Percentiles rank a stretch among this genome's conserved stretches.
phyloP scores from a whole-genome alignment of 768 basidiomycete genomes.

The Kwoniella sp. region DNA sequence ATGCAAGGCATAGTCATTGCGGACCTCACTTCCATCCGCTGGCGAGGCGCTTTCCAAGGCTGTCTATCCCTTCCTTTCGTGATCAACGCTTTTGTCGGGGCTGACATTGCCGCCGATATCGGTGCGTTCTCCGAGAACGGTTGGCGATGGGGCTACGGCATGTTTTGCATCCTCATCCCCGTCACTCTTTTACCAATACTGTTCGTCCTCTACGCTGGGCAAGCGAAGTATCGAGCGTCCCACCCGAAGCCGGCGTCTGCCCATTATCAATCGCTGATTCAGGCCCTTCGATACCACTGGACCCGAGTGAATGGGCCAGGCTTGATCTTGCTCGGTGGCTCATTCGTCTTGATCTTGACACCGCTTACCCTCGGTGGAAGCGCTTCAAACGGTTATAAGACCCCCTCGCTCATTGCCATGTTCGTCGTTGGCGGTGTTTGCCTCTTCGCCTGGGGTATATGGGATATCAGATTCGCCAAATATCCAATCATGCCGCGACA shows the following conservation, averaged over 20 bases:
- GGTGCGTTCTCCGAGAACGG: constrained; percentile 10
- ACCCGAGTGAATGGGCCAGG: neutral
- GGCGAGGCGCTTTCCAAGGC: constrained; percentile 36
- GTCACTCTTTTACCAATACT: constrained; percentile 21
- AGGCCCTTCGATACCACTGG: neutral
- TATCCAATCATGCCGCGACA: constrained; percentile 35
- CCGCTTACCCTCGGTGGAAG: neutral
- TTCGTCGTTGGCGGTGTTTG: constrained; percentile 59
- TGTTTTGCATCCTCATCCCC: constrained; percentile 38
- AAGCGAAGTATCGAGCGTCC: neutral
- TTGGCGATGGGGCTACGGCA: constrained; percentile 44
- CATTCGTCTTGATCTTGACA: neutral
- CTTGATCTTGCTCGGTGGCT: neutral
- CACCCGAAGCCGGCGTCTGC: too few relatives aligned
- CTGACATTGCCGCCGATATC: constrained; percentile 19
- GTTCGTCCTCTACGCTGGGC: neutral
- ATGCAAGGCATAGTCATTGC: constrained; percentile 35
- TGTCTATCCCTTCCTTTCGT: constrained; percentile 34
- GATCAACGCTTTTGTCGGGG: constrained; percentile 27
- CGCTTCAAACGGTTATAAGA: constrained; percentile 19
- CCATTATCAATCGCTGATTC: neutral
- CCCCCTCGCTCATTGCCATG: constrained; percentile 57
- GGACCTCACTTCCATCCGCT: constrained; percentile 43
- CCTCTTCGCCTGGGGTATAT: constrained; percentile 51
- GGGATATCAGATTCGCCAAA: constrained; percentile 50